Percentiles rank a stretch among this genome's conserved stretches.
These are phyloP conservation scores for Lactifluus volemus DNA, from an alignment of 768 basidiomycete genomes.

Conservation along the genomic window DNA sequence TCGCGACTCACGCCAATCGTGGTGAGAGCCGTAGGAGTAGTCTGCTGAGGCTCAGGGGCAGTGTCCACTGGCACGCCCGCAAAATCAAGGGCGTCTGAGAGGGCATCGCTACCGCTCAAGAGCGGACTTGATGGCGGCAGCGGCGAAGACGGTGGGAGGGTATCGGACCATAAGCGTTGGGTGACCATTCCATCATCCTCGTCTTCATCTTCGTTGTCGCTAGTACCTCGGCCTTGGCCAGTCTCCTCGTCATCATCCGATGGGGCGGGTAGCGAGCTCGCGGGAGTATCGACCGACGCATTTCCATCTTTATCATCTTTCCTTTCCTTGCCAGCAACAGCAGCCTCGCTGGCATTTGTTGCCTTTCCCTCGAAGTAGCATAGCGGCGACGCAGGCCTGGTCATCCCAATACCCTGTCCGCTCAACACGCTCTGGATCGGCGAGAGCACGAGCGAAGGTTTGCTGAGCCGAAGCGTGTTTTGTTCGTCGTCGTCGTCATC, in stretches of 20 bases:
- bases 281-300: constrained; percentile 33
- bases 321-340: background rate
- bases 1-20: too few relatives aligned
- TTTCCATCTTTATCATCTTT: constrained; percentile 1
- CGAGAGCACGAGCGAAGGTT: constrained; percentile 1
- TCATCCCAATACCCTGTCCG: constrained; percentile 5
- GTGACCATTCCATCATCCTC: background rate
- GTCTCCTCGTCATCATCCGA: constrained; percentile 26
- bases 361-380: too few relatives aligned
- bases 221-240: too few relatives aligned
- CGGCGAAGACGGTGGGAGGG: constrained; percentile 27
- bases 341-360: background rate
- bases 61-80: background rate
- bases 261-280: constrained; percentile 38
- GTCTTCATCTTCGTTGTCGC: too few relatives aligned
- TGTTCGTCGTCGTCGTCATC: background rate
- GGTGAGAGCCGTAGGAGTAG: background rate
- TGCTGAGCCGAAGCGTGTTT: background rate
- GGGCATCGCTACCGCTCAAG: constrained; percentile 22
- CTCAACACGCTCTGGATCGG: constrained; percentile 15
- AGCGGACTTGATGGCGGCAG: constrained; percentile 30
- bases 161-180: constrained; percentile 21
- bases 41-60: background rate
- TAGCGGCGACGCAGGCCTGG: constrained; percentile 8
- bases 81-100: constrained; percentile 18